These are phyloP conservation scores for Fomitiporia mediterranea DNA, from an alignment of 1,284 basidiomycete genomes.

Conservation along the genomic window DNA sequence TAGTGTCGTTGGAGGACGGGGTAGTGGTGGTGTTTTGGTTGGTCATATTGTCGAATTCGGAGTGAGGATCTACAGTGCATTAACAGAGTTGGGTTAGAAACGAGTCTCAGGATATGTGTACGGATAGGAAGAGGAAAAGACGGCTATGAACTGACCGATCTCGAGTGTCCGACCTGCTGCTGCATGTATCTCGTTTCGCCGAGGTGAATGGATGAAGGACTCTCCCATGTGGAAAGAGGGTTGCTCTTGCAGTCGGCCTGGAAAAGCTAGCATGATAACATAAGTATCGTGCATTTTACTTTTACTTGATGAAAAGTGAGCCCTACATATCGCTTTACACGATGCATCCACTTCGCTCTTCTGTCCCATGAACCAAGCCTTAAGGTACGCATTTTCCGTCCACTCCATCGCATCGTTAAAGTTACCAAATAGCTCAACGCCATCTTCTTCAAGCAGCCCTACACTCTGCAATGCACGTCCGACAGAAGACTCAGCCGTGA, in stretches of 20 bases:
- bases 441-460: constrained; percentile 69
- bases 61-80: too few species aligned
- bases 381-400: constrained; percentile 86
- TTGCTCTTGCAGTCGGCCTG: constrained; percentile 47
- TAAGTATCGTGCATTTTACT: background rate
- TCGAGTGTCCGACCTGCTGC: constrained; percentile 72
- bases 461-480: constrained; percentile 71
- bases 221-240: constrained; percentile 45
- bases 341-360: constrained; percentile 46
- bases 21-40: background rate
- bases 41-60: background rate
- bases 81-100: too few species aligned
- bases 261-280: constrained; percentile 40
- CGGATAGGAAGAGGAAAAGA: background rate
- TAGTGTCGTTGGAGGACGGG: constrained; percentile 19
- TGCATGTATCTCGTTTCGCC: constrained; percentile 69
- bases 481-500: constrained; percentile 56
- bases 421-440: constrained; percentile 80
- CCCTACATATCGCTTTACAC: constrained; percentile 27
- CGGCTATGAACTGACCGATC: constrained; percentile 36
- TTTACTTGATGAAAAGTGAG: background rate
- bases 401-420: constrained; percentile 94
- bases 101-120: too few species aligned
- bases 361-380: constrained; percentile 66
- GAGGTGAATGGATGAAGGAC: constrained; percentile 68